Percentiles rank a stretch among this genome's conserved stretches.
phyloP scores from a whole-genome alignment of 257 asterid genomes.

The Henckelia pumila region DNA sequence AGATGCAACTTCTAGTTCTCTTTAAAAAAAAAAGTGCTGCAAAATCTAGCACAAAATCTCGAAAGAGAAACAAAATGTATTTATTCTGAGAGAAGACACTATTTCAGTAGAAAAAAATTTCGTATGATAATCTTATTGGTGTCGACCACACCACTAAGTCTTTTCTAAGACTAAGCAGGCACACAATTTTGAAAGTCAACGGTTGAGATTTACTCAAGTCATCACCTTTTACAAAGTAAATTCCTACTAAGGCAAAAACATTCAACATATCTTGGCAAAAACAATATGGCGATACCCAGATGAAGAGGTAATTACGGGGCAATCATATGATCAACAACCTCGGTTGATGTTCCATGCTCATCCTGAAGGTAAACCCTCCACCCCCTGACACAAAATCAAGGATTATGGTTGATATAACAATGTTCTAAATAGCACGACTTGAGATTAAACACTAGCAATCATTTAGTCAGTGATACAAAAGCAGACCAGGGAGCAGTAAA shows the following conservation, averaged over 20 bases:
- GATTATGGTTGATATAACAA: background rate
- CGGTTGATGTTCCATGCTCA: constrained; percentile 81
- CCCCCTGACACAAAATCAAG: constrained; percentile 50
- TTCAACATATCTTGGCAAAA: background rate
- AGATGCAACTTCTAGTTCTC: background rate
- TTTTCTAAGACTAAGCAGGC: background rate
- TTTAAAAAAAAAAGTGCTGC: background rate
- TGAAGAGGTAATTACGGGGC: constrained; percentile 38
- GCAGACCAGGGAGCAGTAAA: background rate
- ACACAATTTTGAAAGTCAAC: background rate
- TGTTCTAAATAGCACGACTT: background rate
- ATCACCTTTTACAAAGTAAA: background rate
- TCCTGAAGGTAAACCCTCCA: constrained; percentile 95
- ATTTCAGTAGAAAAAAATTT: background rate
- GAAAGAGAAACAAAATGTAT: background rate
- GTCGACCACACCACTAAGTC: background rate
- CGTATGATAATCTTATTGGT: background rate
- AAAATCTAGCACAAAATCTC: background rate
- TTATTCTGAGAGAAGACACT: background rate
- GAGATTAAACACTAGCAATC: background rate
- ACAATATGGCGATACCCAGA: background rate
- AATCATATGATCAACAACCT: constrained; percentile 71
- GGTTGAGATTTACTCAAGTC: background rate
- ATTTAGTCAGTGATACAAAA: background rate
- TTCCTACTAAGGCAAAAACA: background rate